Base-by-base conservation (phyloP, 768 basidiomycete genomes). In the Calocybe cyanea region DNA sequence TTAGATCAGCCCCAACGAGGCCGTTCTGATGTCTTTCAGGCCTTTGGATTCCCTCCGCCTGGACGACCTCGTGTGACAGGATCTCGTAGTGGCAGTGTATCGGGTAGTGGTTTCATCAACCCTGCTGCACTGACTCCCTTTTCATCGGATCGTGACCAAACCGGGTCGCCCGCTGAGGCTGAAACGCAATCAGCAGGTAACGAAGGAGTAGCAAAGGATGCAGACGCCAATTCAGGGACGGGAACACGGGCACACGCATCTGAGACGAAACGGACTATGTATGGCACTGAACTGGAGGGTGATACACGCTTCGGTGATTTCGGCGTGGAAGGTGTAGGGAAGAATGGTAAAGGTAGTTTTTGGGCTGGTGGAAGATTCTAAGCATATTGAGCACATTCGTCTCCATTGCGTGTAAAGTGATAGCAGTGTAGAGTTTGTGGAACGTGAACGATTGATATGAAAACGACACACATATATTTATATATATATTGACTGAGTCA, bases 241-340 rank as follows among this genome's bases (percentile, higher is more conserved):
- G 60, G 60, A 43, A 23, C 49, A 15, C 33, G 45, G 15, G 42
- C 47, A n/a, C 66, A 65, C 20, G 69, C 61, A 13, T 70, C 70
- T 19, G 69, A 73, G 3, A 71, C 75, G 52, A 79, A 76, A 57
- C 76, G 81, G 48, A 90, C 87, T 4, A 86, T 90, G 82, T 90
- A 88, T 61, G 87, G 87, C 7, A 90, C 87, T 0, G 87, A 90
- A 63, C 65, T 88, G 34, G 87, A 87, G n/a, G 70, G 69, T 24
- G 87, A 90, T 57, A 83, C 83, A n/a, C 78, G 87, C 41, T 91
- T 91, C 58, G 87, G 87, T 4, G 87, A 90, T 64, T 90, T 89
- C 59, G 87, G 87, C 31, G 71, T 87, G 19, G 83, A 87, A 57
- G 83, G 87, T 10, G 79, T 88, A 46, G 83, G 83, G n/a, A 28